Percentiles rank a stretch among this genome's conserved stretches.
Conservation (phyloP, 1,284 basidiomycete species). For the Moniliophthora roreri region DNA sequence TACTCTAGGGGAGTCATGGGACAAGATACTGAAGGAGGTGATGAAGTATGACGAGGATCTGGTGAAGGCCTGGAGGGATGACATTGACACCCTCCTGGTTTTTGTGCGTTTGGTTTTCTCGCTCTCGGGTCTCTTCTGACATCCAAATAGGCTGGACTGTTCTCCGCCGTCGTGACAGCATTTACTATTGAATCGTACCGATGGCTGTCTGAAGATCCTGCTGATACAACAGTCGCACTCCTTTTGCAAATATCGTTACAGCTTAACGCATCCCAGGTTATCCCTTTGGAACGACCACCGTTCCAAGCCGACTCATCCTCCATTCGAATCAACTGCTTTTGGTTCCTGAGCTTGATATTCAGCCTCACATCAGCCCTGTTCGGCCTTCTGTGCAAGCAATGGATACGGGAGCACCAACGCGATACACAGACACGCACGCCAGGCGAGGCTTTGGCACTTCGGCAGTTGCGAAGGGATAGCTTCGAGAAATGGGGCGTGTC, state of each 20-base stretch:
- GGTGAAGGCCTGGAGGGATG: no score
- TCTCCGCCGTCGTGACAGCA: conserved; percentile 8
- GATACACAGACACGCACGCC: background rate
- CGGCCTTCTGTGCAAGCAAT: conserved; percentile 14
- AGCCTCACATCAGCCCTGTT: conserved; percentile 5
- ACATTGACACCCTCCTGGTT: background rate
- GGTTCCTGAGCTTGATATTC: conserved; percentile 8
- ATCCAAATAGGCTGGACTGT: background rate
- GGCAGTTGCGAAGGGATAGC: background rate
- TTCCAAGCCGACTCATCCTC: background rate
- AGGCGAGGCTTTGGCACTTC: background rate
- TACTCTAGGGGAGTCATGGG: no score
- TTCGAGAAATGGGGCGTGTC: background rate
- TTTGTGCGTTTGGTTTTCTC: background rate
- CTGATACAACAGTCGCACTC: background rate
- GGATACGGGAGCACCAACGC: conserved; percentile 10
- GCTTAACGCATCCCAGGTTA: background rate
- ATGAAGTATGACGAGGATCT: no score
- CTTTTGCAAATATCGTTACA: conserved; percentile 3
- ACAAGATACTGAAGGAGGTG: no score
- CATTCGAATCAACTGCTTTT: conserved; percentile 4
- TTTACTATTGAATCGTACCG: conserved; percentile 10
- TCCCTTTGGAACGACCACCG: background rate
- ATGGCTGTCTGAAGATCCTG: conserved; percentile 6
- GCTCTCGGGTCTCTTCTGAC: no score